phyloP scores from a whole-genome alignment of 345 rosid species.

The Geranium brycei region DNA sequence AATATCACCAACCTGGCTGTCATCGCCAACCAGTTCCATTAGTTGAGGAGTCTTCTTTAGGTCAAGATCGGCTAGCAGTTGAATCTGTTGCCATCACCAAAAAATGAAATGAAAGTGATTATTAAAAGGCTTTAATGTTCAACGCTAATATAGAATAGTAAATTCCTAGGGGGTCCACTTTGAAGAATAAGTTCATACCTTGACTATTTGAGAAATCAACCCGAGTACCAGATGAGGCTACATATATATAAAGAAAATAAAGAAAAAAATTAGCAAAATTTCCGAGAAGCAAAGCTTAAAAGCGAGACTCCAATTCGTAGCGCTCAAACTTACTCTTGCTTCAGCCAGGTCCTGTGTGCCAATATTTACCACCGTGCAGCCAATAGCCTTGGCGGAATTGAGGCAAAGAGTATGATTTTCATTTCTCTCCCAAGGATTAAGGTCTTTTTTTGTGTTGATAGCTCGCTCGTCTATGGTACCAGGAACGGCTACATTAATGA shows the following conservation, averaged over 20 bases:
- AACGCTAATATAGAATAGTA: not conserved
- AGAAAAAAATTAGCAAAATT: constrained; percentile 7
- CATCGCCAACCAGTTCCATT: constrained; percentile 55
- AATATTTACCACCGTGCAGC: constrained; percentile 94
- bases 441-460: constrained; percentile 64
- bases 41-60: constrained; percentile 83
- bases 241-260: constrained; percentile 8
- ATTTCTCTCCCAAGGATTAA: constrained; percentile 97
- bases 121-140: not conserved
- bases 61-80: constrained; percentile 76
- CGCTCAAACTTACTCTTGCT: constrained; percentile 62
- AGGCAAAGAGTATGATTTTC: constrained; percentile 96
- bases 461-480: constrained; percentile 98
- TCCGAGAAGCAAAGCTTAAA: not conserved
- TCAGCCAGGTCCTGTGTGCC: constrained; percentile 87
- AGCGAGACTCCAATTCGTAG: not conserved
- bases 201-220: constrained; percentile 84
- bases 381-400: constrained; percentile 97
- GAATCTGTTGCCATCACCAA: constrained; percentile 37
- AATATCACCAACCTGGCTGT: not conserved
- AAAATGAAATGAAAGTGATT: constrained; percentile 7
- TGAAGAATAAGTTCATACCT: constrained; percentile 36
- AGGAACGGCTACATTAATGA: constrained; percentile 93
- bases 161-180: not conserved
- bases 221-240: constrained; percentile 96